Percentiles rank a stretch among this genome's conserved stretches.
Evolutionary conservation across 805 yeast species (phyloP).

Genomic region (Ogataea pini): DNA sequence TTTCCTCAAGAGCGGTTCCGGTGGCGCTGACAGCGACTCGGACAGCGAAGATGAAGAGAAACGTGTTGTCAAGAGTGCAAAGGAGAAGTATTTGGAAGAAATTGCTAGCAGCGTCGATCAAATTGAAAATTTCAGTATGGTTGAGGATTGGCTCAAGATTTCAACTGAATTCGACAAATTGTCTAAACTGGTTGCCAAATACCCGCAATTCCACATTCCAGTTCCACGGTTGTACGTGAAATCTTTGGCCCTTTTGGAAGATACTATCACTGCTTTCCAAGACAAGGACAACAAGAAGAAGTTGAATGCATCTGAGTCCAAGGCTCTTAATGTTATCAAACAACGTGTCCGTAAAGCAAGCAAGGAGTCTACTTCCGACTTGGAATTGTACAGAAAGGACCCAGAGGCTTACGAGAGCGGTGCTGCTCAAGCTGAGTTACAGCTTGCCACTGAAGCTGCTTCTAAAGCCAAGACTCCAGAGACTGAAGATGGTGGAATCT

Average conservation of each 20-base stretch:
- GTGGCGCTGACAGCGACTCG: conserved; percentile 40
- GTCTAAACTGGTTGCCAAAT: conserved; percentile 63
- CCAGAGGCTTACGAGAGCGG: conserved; percentile 76
- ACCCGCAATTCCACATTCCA: conserved; percentile 72
- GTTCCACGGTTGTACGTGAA: conserved; percentile 73
- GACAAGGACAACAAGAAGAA: conserved; percentile 61
- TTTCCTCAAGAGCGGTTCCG: conserved; percentile 43
- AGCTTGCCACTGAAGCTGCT: conserved; percentile 39
- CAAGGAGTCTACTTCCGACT: conserved; percentile 64
- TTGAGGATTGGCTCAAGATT: conserved; percentile 77
- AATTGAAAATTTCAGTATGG: conserved; percentile 66
- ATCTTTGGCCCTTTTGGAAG: conserved; percentile 71
- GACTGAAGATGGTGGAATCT: conserved; percentile 46
- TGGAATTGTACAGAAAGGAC: conserved; percentile 60
- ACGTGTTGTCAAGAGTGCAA: conserved; percentile 88
- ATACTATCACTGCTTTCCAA: conserved; percentile 52
- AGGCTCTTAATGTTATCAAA: conserved; percentile 81
- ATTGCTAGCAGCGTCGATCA: conserved; percentile 64
- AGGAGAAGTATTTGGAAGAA: conserved; percentile 90
- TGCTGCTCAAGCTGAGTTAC: conserved; percentile 35
- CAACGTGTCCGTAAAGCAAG: conserved; percentile 84
- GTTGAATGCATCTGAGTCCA: conserved; percentile 77
- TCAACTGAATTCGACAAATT: conserved; percentile 78
- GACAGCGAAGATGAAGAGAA: conserved; percentile 62
- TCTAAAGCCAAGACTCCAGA: conserved; percentile 35